Conservation (phyloP, 176 grass and related monocot genomes). For the Oryza brachyantha region DNA sequence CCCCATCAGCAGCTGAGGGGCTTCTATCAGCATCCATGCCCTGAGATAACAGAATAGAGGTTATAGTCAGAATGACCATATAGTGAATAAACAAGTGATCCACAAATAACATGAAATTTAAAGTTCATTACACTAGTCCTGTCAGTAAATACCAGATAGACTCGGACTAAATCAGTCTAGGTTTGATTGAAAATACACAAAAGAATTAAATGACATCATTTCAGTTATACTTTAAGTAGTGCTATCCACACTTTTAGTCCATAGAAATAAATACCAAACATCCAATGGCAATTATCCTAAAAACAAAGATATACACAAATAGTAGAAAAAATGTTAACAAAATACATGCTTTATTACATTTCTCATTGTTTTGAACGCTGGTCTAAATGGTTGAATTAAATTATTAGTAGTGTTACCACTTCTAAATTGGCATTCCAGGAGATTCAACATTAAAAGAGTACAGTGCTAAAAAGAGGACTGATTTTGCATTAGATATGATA, state of each 20-base stretch:
- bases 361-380: not conserved
- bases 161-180: not conserved
- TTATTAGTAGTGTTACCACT: not conserved
- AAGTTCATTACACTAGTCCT: not conserved
- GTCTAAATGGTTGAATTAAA: not conserved
- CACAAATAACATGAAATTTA: not conserved
- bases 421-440: not conserved
- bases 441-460: not conserved
- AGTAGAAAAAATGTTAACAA: not conserved
- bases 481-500: not conserved
- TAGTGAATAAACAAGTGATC: not conserved
- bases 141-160: not conserved
- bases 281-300: not conserved
- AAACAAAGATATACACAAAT: not conserved
- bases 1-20: constrained; percentile 53
- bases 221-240: not conserved
- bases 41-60: constrained; percentile 44
- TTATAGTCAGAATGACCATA: constrained; percentile 14
- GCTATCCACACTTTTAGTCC: not conserved
- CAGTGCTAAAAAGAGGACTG: not conserved
- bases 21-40: constrained; percentile 55
- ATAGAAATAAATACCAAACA: not conserved
- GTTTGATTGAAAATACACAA: not conserved
- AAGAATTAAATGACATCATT: not conserved
- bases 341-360: not conserved